Conservation (phyloP, 2,329 filamentous ascomycete genomes). For the Stagonosporopsis cucurbitacearum region DNA sequence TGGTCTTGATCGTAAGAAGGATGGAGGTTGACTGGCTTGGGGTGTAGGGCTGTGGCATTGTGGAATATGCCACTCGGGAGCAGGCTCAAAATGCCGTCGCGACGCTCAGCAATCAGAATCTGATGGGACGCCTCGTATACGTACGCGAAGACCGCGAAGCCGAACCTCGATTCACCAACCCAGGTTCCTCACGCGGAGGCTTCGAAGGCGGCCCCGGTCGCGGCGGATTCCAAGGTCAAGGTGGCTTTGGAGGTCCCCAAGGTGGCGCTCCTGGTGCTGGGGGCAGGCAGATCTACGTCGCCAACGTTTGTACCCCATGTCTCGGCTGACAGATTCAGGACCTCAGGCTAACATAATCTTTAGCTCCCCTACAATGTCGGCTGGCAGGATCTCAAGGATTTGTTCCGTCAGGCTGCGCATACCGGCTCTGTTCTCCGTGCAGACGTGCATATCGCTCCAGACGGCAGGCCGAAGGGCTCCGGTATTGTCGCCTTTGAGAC, state of each 20-base stretch:
- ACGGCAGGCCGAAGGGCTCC: slow-evolving; percentile 93
- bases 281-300: slow-evolving; percentile 92
- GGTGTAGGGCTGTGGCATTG: slow-evolving; percentile 99
- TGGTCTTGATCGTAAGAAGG: slow-evolving; percentile 76
- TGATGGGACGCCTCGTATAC: slow-evolving; percentile 98
- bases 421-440: slow-evolving; percentile 77
- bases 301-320: slow-evolving; percentile 81
- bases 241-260: slow-evolving; percentile 57
- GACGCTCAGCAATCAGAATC: slow-evolving; percentile 97
- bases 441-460: slow-evolving; percentile 90
- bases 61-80: slow-evolving; percentile 99
- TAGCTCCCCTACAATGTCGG: slow-evolving; percentile 97
- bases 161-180: slow-evolving; percentile 91
- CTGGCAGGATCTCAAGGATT: slow-evolving; percentile 98
- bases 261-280: slow-evolving; percentile 68
- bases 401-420: slow-evolving; percentile 84
- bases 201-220: slow-evolving; percentile 51
- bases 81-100: slow-evolving; percentile 97
- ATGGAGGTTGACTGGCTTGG: slow-evolving; percentile 98
- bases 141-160: slow-evolving; percentile 99
- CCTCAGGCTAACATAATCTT: slow-evolving; percentile 42
- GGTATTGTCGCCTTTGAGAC: slow-evolving; percentile 97
- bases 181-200: slow-evolving; percentile 62
- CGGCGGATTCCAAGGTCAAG: slow-evolving; percentile 55
- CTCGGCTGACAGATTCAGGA: slow-evolving; percentile 28